Conservation (phyloP, 2,329 filamentous ascomycete species). For the Claviceps humidiphila region DNA sequence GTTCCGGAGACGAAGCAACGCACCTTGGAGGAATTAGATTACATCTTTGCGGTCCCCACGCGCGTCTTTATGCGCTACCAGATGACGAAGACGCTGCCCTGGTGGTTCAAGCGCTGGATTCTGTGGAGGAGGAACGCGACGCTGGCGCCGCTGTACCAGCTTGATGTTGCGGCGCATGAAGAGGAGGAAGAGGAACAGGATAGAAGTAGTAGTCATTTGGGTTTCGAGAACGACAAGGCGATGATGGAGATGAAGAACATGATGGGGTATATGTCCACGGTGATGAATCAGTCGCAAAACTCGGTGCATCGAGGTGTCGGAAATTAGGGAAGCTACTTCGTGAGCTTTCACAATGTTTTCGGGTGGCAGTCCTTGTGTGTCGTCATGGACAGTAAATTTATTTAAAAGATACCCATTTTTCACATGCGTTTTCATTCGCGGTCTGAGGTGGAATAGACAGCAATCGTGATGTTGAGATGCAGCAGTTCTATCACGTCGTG, state of each 20-base stretch:
- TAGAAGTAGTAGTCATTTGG: slow-evolving; percentile 17
- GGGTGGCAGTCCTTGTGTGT: too few relatives aligned
- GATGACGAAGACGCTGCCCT: slow-evolving; percentile 41
- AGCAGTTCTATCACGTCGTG: too few relatives aligned
- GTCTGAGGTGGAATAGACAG: too few relatives aligned
- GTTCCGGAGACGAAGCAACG: slow-evolving; percentile 47
- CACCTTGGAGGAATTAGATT: slow-evolving; percentile 43
- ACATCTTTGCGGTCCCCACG: slow-evolving; percentile 47
- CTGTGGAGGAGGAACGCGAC: slow-evolving; percentile 31
- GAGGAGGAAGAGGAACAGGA: slow-evolving; percentile 10
- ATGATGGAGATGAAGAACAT: slow-evolving; percentile 26
- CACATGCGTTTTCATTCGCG: too few relatives aligned
- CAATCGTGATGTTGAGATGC: too few relatives aligned
- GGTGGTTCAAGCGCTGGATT: slow-evolving; percentile 46
- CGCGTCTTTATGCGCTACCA: slow-evolving; percentile 45
- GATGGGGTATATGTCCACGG: slow-evolving; percentile 16
- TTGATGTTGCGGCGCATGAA: slow-evolving; percentile 23
- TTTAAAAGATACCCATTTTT: too few relatives aligned
- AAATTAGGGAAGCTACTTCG: not conserved
- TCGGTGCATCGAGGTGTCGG: not conserved
- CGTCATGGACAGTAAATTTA: too few relatives aligned
- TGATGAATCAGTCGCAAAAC: slow-evolving; percentile 4
- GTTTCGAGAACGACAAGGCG: slow-evolving; percentile 25
- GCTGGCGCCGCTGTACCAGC: slow-evolving; percentile 29
- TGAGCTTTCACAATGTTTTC: too few relatives aligned